Base-by-base conservation (phyloP, 352 stramenopile species). In the Globisporangium paddicum region DNA sequence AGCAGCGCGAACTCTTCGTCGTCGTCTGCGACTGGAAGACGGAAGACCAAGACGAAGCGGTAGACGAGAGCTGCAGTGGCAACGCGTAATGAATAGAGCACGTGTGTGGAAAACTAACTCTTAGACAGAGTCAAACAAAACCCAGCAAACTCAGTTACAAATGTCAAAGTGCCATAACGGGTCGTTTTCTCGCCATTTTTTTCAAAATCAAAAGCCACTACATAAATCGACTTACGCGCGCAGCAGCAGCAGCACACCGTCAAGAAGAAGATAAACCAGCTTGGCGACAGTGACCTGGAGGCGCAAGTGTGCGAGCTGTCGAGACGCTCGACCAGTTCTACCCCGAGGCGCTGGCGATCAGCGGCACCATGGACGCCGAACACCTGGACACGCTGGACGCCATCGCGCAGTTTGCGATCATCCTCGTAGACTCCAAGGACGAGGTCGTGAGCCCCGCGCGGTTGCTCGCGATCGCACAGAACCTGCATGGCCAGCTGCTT, bases 401-500 rank as follows among this genome's bases (percentile, higher is more conserved):
- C 23, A 71, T 83, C 14, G 79, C 79, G 26, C 66, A 77, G 68
- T 86, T 93, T 48, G 71, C 72, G 9, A 66, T 62, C 32, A 61
- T 90, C 45, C 66, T 93, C 38, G 73, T 90, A n/a, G 77, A 93
- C 56, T 70, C 64, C 0, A 71, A 84, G 35, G 64, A 72, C 40
- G 71, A 75, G 16, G 72, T 77, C 1, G 71, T 86, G 14, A 72
- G 89, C 48, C 68, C 82, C 10, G 62, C 71, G n/a, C 67, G 75
- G 25, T 69, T 93, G 4, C 78, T 89, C 49, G 71, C 68, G 62
- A 96, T 96, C 19, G 85, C 85, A 53, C 92, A 93, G 73, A 93
- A 96, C 86, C 86, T 94, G 46, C 45, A 96, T 74, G 25, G 94
- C 74, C 57, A 94, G 62, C 35, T 78, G 81, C 63, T 94, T 80